Base-by-base conservation (phyloP, 192 early-diverging fungal genomes). In the Umbelopsis vinacea region DNA sequence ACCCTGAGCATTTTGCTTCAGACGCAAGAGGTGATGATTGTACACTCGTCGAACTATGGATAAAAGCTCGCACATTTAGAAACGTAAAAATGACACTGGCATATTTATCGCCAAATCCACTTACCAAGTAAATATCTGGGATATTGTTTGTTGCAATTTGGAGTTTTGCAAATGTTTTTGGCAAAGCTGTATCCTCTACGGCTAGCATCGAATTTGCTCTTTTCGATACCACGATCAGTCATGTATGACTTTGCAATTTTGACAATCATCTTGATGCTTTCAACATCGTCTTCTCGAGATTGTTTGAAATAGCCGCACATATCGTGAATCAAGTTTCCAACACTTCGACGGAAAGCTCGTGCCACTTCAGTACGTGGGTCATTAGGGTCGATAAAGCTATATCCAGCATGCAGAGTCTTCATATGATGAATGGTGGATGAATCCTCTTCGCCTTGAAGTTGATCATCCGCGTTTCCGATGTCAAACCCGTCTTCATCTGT, bases 231-330 rank as follows among this genome's bases (percentile, higher is more conserved):
- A 24, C 87, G 86, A 52, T 89, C 79, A 0, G 82, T 82, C 23
- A 92, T 69, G 48, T 76, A 85, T 11, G 83, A 66, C 22, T 83
- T 78, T 14, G 76, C 52, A 8, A 82, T 80, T 75, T 89, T 87
- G 47, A 93, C 77, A 33, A 93, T 55, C 22, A 83, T 80, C 67
- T 92, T 93, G 70, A 91, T 83, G 71, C 86, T 88, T 67, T 92
- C 93, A 2, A 93, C 88, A 76, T 95, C 92, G 75, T 95, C 92
- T 53, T 91, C 91, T 15, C 84, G 80, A 7, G 81, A 72, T 0
- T 69, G 74, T 15, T 72, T 77, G 73, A 92, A 87, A 66, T 80
- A 86, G 6, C 24, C 66, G 26, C 89, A 83, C 8, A 88, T 67
- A 17, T 84, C 72, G 40, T 87, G 84, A 6, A 93, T 55, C 17